Evolutionary conservation across 139 green algal genomes (phyloP).

Genomic region (Coccomyxa sp.): DNA sequence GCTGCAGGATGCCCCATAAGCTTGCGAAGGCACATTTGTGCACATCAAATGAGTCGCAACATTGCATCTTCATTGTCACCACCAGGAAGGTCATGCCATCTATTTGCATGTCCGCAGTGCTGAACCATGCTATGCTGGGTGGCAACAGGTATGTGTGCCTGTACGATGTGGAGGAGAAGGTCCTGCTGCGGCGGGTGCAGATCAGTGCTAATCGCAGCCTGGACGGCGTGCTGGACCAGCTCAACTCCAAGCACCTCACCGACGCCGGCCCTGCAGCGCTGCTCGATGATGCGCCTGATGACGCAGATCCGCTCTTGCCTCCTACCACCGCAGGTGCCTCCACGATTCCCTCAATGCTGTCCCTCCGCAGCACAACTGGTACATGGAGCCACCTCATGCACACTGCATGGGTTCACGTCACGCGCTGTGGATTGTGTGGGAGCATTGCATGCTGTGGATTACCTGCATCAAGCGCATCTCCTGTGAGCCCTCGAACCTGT

Average conservation of each 20-base stretch:
- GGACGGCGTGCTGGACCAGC: slow-evolving; percentile 88
- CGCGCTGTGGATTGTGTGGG: not conserved
- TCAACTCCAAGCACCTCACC: slow-evolving; percentile 89
- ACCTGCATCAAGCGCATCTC: too few relatives aligned
- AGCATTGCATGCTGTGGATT: too few relatives aligned
- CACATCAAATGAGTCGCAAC: too few relatives aligned
- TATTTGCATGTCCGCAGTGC: too few relatives aligned
- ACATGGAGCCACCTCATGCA: too few relatives aligned
- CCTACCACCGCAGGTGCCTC: slow-evolving; percentile 4
- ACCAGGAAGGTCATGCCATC: too few relatives aligned
- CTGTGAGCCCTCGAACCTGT: too few relatives aligned
- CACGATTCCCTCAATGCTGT: not conserved
- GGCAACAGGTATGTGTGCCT: slow-evolving; percentile 83
- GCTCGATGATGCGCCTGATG: slow-evolving; percentile 58
- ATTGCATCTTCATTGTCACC: too few relatives aligned
- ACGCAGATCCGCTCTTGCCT: slow-evolving; percentile 47
- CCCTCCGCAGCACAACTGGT: not conserved
- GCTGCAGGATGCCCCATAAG: too few relatives aligned
- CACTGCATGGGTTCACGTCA: not conserved
- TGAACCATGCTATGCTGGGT: too few relatives aligned
- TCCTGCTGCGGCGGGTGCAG: slow-evolving; percentile 89
- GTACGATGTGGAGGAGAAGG: slow-evolving; percentile 88
- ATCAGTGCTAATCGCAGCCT: slow-evolving; percentile 73
- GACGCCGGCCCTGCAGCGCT: slow-evolving; percentile 86
- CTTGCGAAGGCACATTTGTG: too few relatives aligned